These are phyloP conservation scores for Arthromyces matolae DNA, from an alignment of 768 basidiomycete species.

Conservation along the genomic window DNA sequence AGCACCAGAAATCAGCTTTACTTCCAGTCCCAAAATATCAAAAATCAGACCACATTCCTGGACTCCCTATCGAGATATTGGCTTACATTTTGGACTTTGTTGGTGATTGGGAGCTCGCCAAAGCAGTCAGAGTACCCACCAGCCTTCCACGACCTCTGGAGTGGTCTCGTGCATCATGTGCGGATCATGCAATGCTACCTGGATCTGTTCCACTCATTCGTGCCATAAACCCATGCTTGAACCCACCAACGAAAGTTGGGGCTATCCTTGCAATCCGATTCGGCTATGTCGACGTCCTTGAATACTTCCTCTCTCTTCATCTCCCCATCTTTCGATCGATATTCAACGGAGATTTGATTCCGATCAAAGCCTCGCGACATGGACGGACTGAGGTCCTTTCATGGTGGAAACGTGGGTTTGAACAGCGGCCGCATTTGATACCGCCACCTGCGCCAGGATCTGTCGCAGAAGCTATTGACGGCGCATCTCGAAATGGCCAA, in stretches of 20 bases:
- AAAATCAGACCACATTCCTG: slow-evolving; percentile 39
- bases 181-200: slow-evolving; percentile 71
- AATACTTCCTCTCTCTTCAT: slow-evolving; percentile 66
- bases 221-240: slow-evolving; percentile 49
- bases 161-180: slow-evolving; percentile 67
- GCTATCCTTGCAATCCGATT: slow-evolving; percentile 67
- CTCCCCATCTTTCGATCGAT: slow-evolving; percentile 59
- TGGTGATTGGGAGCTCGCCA: slow-evolving; percentile 82
- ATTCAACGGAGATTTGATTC: slow-evolving; percentile 67
- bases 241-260: slow-evolving; percentile 68
- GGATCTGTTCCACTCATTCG: slow-evolving; percentile 59
- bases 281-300: slow-evolving; percentile 71
- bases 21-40: slow-evolving; percentile 26
- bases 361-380: slow-evolving; percentile 72
- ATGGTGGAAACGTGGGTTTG: slow-evolving; percentile 75
- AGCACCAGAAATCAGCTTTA: slow-evolving; percentile 22
- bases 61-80: slow-evolving; percentile 74
- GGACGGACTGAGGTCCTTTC: slow-evolving; percentile 69
- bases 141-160: slow-evolving; percentile 60
- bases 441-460: slow-evolving; percentile 50
- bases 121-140: slow-evolving; percentile 72
- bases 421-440: slow-evolving; percentile 58
- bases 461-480: slow-evolving; percentile 70
- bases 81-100: slow-evolving; percentile 75
- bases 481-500: slow-evolving; percentile 74